phyloP scores from a whole-genome alignment of 1,284 basidiomycete genomes.

The Marasmius fiardii region DNA sequence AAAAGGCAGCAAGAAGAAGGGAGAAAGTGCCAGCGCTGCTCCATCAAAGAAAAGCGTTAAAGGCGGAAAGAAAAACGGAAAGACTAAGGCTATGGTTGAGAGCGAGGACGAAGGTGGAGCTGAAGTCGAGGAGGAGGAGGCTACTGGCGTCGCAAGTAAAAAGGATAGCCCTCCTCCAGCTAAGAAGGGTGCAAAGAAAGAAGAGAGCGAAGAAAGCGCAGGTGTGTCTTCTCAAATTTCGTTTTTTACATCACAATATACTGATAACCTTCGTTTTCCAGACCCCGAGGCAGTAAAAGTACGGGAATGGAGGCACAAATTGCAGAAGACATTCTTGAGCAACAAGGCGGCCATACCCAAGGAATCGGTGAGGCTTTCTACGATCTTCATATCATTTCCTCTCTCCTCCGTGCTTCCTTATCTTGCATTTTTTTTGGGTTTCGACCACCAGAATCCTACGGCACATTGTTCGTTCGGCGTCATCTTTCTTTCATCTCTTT shows the following conservation, averaged over 20 bases:
- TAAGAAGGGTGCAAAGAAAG: conserved; percentile 57
- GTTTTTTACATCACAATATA: conserved; percentile 10
- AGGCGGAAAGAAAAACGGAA: conserved; percentile 52
- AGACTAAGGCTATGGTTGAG: conserved; percentile 66
- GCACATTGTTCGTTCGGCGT: no score
- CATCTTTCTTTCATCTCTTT: not conserved
- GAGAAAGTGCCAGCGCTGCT: conserved; percentile 29
- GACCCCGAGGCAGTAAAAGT: conserved; percentile 78
- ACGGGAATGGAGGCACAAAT: conserved; percentile 85
- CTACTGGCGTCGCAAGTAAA: conserved; percentile 48
- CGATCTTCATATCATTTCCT: not conserved
- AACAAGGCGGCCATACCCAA: conserved; percentile 51
- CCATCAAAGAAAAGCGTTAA: conserved; percentile 35
- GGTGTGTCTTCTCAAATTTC: conserved; percentile 4
- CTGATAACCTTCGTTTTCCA: not conserved
- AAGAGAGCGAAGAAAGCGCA: conserved; percentile 39
- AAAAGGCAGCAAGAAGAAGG: conserved; percentile 12
- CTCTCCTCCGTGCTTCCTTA: no score
- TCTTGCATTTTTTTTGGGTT: no score
- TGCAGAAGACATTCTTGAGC: conserved; percentile 85
- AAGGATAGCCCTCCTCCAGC: conserved; percentile 56
- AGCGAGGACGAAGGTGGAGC: conserved; percentile 67
- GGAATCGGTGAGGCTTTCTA: conserved; percentile 40
- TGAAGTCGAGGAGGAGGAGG: conserved; percentile 42
- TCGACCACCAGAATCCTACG: no score